A percentile compares a stretch with the other conserved stretches of the same genome.
Conservation (phyloP, 1,284 basidiomycete species). For the Peniophora sp. region DNA sequence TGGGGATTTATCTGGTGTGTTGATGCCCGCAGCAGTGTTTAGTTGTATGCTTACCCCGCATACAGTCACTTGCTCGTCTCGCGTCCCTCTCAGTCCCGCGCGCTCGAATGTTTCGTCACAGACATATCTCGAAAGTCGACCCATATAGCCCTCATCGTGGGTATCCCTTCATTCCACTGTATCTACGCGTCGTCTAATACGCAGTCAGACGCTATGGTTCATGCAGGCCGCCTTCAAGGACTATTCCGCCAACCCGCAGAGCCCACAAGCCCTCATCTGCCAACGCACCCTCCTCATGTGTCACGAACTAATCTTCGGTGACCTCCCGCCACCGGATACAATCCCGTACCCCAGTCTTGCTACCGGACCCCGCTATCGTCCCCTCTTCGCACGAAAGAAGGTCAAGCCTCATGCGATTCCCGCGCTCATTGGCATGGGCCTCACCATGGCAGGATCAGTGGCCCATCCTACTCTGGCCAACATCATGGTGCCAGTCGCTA, state of each 20-base stretch:
- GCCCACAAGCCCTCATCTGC: slow-evolving; percentile 80
- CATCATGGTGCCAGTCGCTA: slow-evolving; percentile 74
- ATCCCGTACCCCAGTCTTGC: slow-evolving; percentile 59
- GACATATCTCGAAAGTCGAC: slow-evolving; percentile 83
- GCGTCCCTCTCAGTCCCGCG: slow-evolving; percentile 81
- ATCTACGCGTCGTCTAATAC: slow-evolving; percentile 12
- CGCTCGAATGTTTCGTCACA: slow-evolving; percentile 87
- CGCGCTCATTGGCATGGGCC: slow-evolving; percentile 80
- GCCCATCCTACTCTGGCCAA: slow-evolving; percentile 72
- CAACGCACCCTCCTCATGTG: slow-evolving; percentile 89
- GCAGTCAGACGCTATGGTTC: slow-evolving; percentile 89
- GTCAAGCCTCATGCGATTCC: slow-evolving; percentile 70
- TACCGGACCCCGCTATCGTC: slow-evolving; percentile 28
- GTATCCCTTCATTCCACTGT: slow-evolving; percentile 26
- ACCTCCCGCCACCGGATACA: slow-evolving; percentile 59
- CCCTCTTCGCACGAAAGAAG: slow-evolving; percentile 49
- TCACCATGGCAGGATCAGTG: slow-evolving; percentile 71
- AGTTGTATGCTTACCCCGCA: slow-evolving; percentile 11
- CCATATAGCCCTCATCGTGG: slow-evolving; percentile 87
- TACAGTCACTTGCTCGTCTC: slow-evolving; percentile 86
- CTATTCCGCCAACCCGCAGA: slow-evolving; percentile 55
- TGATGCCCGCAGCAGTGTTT: slow-evolving; percentile 8
- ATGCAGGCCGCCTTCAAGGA: slow-evolving; percentile 94
- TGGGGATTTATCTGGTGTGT: slow-evolving; percentile 93
- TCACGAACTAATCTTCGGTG: slow-evolving; percentile 95